Evolutionary conservation across 495 filamentous ascomycete species (phyloP), one percentile per base, ranked within the genome.

Genomic region (Talaromyces nanjingensis): DNA sequence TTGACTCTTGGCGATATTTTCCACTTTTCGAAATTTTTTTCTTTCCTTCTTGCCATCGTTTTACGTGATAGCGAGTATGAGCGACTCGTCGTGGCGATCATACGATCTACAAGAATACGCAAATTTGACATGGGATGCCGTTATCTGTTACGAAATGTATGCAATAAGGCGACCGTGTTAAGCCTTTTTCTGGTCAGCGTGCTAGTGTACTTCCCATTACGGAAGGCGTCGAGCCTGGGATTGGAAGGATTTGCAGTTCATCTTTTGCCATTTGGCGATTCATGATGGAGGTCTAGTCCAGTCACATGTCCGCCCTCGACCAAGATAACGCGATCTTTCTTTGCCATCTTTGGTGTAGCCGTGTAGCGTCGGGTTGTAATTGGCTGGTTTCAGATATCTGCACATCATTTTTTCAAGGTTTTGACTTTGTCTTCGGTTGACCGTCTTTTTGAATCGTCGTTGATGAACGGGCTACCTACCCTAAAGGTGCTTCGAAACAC

Each of bases 291-390:
- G 42, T 47, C 42, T n/a, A 47, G 16, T 47, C 16, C n/a, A 8
- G 45, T 49, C 45, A 49, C 45, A 49, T 56, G 57, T 37, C 34
- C 33, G 18, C 12, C 57, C 57, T 59, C 57, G 57, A 59, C 27
- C 16, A 22, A 34, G 27, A 59, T 18, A 31, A 37, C 31, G 5
- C 12, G 14, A 59, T 34, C 31, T 27, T 20, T 27, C 14, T 18
- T 22, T 37, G 29, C 6, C 29, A 31, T 11, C 2, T 37, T 37
- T 37, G 27, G 20, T 59, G 16, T 49, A 49, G 16, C 3, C 33
- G 2, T 42, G 37, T 49, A 49, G 45, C 45, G 18, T 18, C 6
- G 8, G 6, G 8, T 49, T 20, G n/a, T 49, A 20, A 49, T 49
- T 49, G 45, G 45, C 45, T 49, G 18, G 45, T 49, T 49, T 49